Conservation (phyloP, 768 basidiomycete genomes). For the Pluteus cervinus region DNA sequence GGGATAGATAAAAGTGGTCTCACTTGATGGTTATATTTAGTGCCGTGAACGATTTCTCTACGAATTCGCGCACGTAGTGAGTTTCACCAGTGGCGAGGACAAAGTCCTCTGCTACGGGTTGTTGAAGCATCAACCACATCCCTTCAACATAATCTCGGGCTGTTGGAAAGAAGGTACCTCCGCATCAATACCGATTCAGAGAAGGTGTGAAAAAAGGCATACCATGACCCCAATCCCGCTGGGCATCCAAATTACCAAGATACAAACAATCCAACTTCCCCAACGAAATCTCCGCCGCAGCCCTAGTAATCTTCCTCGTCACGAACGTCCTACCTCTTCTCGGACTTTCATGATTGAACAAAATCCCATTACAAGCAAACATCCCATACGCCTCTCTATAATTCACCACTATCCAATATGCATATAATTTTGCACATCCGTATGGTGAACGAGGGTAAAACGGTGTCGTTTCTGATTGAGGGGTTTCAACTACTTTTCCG, state of each 20-base stretch:
- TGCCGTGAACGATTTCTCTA: conserved; percentile 76
- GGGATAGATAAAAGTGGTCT: conserved; percentile 13
- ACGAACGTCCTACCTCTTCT: conserved; percentile 93
- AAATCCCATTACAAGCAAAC: conserved; percentile 94
- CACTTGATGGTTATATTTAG: conserved; percentile 66
- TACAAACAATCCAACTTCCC: conserved; percentile 90
- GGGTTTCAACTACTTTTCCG: conserved; percentile 93
- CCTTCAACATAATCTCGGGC: conserved; percentile 92
- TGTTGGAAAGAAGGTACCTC: conserved; percentile 19
- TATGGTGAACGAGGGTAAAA: conserved; percentile 99
- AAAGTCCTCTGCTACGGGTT: conserved; percentile 77
- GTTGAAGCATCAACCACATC: conserved; percentile 97
- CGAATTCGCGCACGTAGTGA: conserved; percentile 89
- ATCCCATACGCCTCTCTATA: conserved; percentile 95
- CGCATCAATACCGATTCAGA: conserved; percentile 1
- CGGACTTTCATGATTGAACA: conserved; percentile 98
- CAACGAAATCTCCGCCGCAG: conserved; percentile 85
- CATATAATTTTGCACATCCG: conserved; percentile 92
- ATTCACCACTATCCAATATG: conserved; percentile 87
- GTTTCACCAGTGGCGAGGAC: conserved; percentile 96
- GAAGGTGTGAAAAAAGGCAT: conserved; percentile 15
- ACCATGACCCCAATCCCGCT: conserved; percentile 99
- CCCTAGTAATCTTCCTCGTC: conserved; percentile 89
- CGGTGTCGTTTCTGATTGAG: conserved; percentile 92
- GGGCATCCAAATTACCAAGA: conserved; percentile 90